Evolutionary conservation across 2,329 filamentous ascomycete species (phyloP).

Genomic region (Nakataea oryzae): DNA sequence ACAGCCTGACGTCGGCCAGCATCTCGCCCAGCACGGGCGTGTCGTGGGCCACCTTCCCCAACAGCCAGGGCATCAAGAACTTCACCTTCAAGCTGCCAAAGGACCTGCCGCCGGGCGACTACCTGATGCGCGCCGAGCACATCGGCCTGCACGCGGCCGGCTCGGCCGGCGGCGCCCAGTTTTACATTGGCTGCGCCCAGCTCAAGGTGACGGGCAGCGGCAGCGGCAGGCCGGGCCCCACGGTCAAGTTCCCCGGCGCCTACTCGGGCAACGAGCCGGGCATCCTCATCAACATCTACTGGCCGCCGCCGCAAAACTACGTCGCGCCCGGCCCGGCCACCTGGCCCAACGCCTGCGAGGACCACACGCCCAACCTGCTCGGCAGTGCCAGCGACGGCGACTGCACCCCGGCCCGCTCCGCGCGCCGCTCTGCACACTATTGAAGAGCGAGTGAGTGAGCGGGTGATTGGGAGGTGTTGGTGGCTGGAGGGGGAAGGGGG

Average conservation of each 20-base stretch:
- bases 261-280: constrained; percentile 9
- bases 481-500: no score
- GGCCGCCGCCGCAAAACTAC: constrained; percentile 21
- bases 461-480: not conserved
- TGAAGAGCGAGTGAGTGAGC: no score
- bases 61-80: not conserved
- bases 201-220: constrained; percentile 3
- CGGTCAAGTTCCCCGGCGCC: constrained; percentile 2
- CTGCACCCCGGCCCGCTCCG: constrained; percentile 16
- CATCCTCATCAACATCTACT: constrained; percentile 23
- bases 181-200: constrained; percentile 9
- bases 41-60: constrained; percentile 3
- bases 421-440: not conserved
- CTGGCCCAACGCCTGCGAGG: constrained; percentile 23
- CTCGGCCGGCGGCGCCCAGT: constrained; percentile 5
- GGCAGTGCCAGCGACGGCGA: constrained; percentile 22
- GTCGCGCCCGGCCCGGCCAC: constrained; percentile 19
- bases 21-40: not conserved
- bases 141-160: constrained; percentile 8
- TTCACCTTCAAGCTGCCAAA: constrained; percentile 23
- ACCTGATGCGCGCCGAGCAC: constrained; percentile 9
- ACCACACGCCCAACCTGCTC: constrained; percentile 24
- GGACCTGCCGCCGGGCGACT: constrained; percentile 19
- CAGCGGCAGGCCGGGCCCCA: not conserved
- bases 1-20: not conserved